Evolutionary conservation across 2,329 filamentous ascomycete genomes (phyloP).

Genomic region (Diplodia seriata): DNA sequence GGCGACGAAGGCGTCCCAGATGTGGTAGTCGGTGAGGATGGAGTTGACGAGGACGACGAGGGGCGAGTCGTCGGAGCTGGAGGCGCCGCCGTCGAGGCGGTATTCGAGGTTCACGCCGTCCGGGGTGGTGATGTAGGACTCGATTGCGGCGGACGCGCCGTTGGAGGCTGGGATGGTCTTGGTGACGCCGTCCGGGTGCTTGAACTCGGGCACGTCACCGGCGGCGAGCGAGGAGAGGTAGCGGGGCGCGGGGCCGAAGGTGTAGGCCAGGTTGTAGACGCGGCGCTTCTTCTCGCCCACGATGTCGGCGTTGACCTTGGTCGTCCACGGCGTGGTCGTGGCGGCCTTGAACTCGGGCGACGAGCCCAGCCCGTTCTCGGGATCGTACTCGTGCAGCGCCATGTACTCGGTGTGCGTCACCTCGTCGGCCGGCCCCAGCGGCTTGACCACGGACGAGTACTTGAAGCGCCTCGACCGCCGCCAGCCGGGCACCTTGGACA

Average conservation of each 20-base stretch:
- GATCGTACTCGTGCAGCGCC: conserved; percentile 74
- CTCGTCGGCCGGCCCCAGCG: conserved; percentile 52
- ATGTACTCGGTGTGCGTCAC: conserved; percentile 59
- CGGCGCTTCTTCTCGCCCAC: conserved; percentile 65
- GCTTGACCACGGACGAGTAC: conserved; percentile 63
- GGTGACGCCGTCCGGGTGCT: conserved; percentile 62
- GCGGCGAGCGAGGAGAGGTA: conserved; percentile 67
- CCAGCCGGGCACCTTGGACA: conserved; percentile 81
- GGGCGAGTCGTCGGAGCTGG: conserved; percentile 63
- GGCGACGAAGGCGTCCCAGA: conserved; percentile 79
- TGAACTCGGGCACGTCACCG: conserved; percentile 55
- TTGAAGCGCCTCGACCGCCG: conserved; percentile 73
- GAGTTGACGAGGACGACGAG: conserved; percentile 80
- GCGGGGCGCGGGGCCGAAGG: conserved; percentile 76
- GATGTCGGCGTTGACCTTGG: conserved; percentile 64
- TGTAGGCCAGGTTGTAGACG: conserved; percentile 76
- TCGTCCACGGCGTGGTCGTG: conserved; percentile 67
- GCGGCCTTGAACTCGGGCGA: conserved; percentile 62
- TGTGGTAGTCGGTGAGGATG: conserved; percentile 76
- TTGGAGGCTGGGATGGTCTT: conserved; percentile 57
- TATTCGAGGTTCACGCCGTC: conserved; percentile 76
- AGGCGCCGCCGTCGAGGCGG: conserved; percentile 72
- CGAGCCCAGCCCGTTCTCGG: conserved; percentile 70
- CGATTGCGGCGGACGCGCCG: conserved; percentile 57
- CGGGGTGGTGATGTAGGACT: conserved; percentile 70